Conservation (phyloP, 495 filamentous ascomycete species). For the Aspergillus sclerotiicarbonarius region DNA sequence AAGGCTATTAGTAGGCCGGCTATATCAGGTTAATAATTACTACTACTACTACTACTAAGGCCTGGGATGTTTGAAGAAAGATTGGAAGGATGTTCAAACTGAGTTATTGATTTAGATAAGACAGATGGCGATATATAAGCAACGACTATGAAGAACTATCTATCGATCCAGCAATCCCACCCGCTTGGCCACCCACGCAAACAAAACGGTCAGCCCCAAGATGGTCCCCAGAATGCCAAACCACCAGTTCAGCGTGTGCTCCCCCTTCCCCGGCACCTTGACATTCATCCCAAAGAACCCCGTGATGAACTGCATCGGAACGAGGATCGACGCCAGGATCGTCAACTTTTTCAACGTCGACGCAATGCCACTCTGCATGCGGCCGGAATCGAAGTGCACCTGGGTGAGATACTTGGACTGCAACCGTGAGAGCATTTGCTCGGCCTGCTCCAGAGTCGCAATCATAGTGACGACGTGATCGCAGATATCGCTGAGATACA, state of each 20-base stretch:
- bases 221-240: slow-evolving; percentile 69
- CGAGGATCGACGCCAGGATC: slow-evolving; percentile 78
- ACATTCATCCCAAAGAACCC: slow-evolving; percentile 96
- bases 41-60: too few relatives aligned
- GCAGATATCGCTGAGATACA: slow-evolving; percentile 90
- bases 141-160: not conserved
- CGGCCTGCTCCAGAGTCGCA: slow-evolving; percentile 81
- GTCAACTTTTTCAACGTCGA: slow-evolving; percentile 81
- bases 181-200: slow-evolving; percentile 16
- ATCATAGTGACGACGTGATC: slow-evolving; percentile 98
- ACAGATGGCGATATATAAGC: not conserved
- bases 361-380: slow-evolving; percentile 70
- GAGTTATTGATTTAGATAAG: not conserved
- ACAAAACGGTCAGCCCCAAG: slow-evolving; percentile 15
- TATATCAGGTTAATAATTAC: too few relatives aligned
- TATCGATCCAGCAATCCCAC: slow-evolving; percentile 12
- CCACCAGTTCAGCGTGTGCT: slow-evolving; percentile 59
- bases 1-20: too few relatives aligned
- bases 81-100: too few relatives aligned
- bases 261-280: slow-evolving; percentile 61
- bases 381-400: slow-evolving; percentile 77
- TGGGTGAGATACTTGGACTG: slow-evolving; percentile 90
- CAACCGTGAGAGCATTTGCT: slow-evolving; percentile 85
- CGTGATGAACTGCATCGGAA: slow-evolving; percentile 84
- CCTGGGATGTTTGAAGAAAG: too few relatives aligned